Base-by-base conservation (phyloP, 176 grass and related monocot genomes). In the Pontederia paniculata region DNA sequence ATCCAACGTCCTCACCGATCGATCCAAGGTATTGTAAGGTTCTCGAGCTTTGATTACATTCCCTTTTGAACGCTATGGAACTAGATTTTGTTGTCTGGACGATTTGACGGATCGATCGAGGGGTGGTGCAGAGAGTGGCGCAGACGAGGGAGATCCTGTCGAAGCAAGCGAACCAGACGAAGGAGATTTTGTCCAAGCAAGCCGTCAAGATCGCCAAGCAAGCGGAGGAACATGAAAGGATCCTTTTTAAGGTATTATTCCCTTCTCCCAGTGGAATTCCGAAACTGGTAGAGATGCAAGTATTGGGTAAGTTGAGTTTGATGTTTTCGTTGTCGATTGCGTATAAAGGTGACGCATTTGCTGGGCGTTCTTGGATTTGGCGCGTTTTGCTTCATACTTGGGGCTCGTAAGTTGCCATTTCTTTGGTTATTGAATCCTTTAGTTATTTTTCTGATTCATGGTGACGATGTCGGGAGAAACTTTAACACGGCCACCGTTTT, bases 321-420 rank as follows among this genome's bases (percentile, higher is more conserved):
- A 17, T 17, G 11, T 9, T 21, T 57, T 16, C 9, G 17, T 31
- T 52, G 19, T 69, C 45, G 0, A 46, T 55, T 17, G 4, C 21
- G 2, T 47, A 23, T 73, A 54, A 76, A 97, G 91, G 86, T 97
- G 68, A 97, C 91, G 45, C 77, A 90, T 79, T 63, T 97, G 80
- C 57, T 97, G 53, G 91, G 91, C 60, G 91, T 97, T 63, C 82
- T 84, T 75, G 80, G 83, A 73, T 97, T 97, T 79, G 91, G 91
- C 67, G 83, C 86, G 66, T 90, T 97, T 77, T 97, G 86, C 81
- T 97, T 81, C 72, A 70, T 90, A 55, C n/a, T 97, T 79, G 91
- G 91, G 69, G 86, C 91, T 53, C 82, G 91, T 97, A 90, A 89
- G 91, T 57, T 64, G 57, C 51, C 31, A 62, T 59, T n/a, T 56